These are phyloP conservation scores for Dryas integrifolia DNA, from an alignment of 331 rosid genomes.

Conservation along the genomic window DNA sequence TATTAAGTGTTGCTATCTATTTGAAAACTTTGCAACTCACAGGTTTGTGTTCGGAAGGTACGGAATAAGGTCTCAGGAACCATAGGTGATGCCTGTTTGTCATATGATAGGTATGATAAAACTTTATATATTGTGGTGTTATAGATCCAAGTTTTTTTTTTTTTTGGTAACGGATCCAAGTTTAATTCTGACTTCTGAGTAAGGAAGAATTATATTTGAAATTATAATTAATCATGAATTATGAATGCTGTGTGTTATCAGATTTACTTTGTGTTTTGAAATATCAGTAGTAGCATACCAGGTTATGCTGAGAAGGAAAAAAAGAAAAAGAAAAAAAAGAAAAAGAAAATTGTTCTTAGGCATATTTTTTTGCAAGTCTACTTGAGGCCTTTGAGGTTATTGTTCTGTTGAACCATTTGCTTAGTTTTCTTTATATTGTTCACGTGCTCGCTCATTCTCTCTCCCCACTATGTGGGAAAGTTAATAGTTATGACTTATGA, in stretches of 20 bases:
- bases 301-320: not conserved
- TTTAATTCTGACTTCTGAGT: too few relatives aligned
- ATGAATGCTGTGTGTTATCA: not conserved
- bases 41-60: slow-evolving; percentile 90
- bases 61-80: slow-evolving; percentile 93
- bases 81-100: slow-evolving; percentile 67
- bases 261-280: not conserved
- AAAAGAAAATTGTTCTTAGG: too few relatives aligned
- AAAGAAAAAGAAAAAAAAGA: not conserved
- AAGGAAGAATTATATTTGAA: not conserved
- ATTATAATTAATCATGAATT: not conserved
- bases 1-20: not conserved
- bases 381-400: not conserved
- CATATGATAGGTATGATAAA: slow-evolving; percentile 61
- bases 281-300: not conserved
- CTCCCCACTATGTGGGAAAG: not conserved
- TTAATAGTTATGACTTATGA: not conserved
- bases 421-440: too few relatives aligned
- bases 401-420: not conserved
- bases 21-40: slow-evolving; percentile 22
- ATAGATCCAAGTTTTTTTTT: not conserved
- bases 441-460: too few relatives aligned
- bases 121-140: not conserved
- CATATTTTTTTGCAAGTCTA: not conserved
- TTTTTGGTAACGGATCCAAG: too few relatives aligned